Conservation (phyloP, 129 eudicot genomes). For the Helianthus tuberosus region DNA sequence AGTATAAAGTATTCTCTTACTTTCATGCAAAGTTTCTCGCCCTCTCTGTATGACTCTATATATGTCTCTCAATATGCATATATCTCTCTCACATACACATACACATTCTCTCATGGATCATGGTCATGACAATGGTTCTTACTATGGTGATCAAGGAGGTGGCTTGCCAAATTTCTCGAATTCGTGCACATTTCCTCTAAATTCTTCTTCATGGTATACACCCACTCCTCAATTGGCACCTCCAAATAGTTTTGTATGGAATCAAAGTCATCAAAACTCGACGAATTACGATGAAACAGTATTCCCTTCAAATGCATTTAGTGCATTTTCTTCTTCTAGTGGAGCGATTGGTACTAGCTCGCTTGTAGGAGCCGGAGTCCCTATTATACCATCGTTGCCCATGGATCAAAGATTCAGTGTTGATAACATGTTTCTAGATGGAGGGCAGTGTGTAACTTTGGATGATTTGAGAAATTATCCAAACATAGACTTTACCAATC, state of each 20-base stretch:
- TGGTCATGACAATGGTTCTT: slow-evolving; percentile 12
- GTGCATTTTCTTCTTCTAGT: slow-evolving; percentile 27
- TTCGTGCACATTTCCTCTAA: slow-evolving; percentile 16
- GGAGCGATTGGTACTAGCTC: background rate
- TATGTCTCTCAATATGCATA: background rate
- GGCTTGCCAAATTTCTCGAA: slow-evolving; percentile 19
- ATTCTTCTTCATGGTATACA: slow-evolving; percentile 24
- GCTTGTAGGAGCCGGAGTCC: slow-evolving; percentile 12
- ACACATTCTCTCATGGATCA: slow-evolving; percentile 35
- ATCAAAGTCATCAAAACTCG: slow-evolving; percentile 26
- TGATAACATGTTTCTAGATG: slow-evolving; percentile 4
- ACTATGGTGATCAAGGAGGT: background rate
- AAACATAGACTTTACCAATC: slow-evolving; percentile 7
- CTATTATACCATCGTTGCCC: slow-evolving; percentile 22
- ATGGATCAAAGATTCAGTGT: slow-evolving; percentile 15
- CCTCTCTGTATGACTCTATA: background rate
- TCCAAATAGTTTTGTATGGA: slow-evolving; percentile 32
- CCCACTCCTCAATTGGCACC: slow-evolving; percentile 35
- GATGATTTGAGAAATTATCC: slow-evolving; percentile 12
- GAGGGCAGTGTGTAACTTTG: background rate
- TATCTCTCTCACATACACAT: background rate
- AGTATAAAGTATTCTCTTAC: background rate
- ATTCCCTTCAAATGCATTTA: slow-evolving; percentile 14
- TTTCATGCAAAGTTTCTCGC: background rate
- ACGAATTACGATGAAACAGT: slow-evolving; percentile 11